Evolutionary conservation across 2,329 filamentous ascomycete genomes (phyloP).

Genomic region (Sclerotinia trifoliorum): DNA sequence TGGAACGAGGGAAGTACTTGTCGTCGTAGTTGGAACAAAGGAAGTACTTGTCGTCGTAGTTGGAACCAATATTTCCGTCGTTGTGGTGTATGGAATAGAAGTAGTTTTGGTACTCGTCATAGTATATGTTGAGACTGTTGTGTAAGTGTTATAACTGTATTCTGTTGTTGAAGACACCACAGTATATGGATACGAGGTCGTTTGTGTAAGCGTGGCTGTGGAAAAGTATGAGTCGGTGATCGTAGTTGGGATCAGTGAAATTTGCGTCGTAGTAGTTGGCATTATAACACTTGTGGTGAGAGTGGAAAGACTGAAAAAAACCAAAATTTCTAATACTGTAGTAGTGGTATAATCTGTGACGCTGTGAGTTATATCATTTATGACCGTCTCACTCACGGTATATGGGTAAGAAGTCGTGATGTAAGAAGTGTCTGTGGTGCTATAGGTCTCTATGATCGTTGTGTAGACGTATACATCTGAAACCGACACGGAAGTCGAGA

Average conservation of each 20-base stretch:
- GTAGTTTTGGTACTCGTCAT: conserved; percentile 3
- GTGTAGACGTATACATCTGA: conserved; percentile 15
- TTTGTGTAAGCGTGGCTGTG: conserved; percentile 7
- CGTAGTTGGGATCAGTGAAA: neutral
- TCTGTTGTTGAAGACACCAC: conserved; percentile 21
- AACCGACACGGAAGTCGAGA: conserved; percentile 18
- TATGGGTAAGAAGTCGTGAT: conserved; percentile 23
- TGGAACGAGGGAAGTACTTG: conserved; percentile 4
- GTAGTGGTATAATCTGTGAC: conserved; percentile 12
- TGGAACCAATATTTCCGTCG: neutral
- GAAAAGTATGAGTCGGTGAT: conserved; percentile 7
- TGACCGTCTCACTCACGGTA: conserved; percentile 15
- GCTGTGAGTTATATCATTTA: conserved; percentile 8
- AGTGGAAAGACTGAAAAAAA: conserved; percentile 7
- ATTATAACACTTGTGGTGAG: conserved; percentile 1
- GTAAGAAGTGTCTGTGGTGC: conserved; percentile 5
- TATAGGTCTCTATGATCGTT: conserved; percentile 10
- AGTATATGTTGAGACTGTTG: conserved; percentile 23
- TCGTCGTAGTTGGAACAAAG: conserved; percentile 9
- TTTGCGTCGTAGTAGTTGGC: conserved; percentile 11
- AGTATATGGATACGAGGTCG: conserved; percentile 22
- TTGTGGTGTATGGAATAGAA: conserved; percentile 6
- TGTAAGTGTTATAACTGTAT: conserved; percentile 27
- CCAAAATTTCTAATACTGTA: neutral
- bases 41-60: conserved; percentile 14